phyloP scores from a whole-genome alignment of 176 grass and related monocot genomes.

The Otatea glauca region DNA sequence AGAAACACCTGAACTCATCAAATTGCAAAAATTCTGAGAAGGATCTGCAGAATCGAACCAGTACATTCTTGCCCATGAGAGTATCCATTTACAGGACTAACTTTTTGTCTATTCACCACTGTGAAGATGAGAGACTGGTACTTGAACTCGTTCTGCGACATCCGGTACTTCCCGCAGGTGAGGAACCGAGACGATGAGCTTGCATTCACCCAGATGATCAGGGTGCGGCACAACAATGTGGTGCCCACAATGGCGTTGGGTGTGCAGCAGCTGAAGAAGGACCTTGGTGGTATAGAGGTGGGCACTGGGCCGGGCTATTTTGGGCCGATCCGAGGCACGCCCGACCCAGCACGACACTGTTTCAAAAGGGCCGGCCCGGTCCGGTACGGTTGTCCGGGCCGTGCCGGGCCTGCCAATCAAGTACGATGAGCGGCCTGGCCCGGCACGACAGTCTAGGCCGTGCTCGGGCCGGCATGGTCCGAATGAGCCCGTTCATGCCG shows the following conservation, averaged over 20 bases:
- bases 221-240: slow-evolving; percentile 88
- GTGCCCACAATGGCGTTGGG: slow-evolving; percentile 90
- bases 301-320: too few relatives aligned
- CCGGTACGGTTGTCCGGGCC: too few relatives aligned
- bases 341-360: too few relatives aligned
- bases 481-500: too few relatives aligned
- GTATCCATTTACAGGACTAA: slow-evolving; percentile 12
- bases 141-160: slow-evolving; percentile 77
- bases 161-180: slow-evolving; percentile 73
- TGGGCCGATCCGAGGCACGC: too few relatives aligned
- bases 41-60: neutral
- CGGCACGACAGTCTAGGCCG: too few relatives aligned
- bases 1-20: slow-evolving; percentile 10
- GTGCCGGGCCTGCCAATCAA: too few relatives aligned
- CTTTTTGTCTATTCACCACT: slow-evolving; percentile 2
- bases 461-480: too few relatives aligned
- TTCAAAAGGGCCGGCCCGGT: too few relatives aligned
- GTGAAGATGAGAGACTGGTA: slow-evolving; percentile 88
- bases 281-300: slow-evolving; percentile 58
- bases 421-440: too few relatives aligned
- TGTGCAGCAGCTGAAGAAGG: slow-evolving; percentile 84
- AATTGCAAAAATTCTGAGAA: slow-evolving; percentile 28
- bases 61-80: neutral
- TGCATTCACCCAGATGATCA: slow-evolving; percentile 85
- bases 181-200: slow-evolving; percentile 59